These are phyloP conservation scores for Mortierella alpina DNA, from an alignment of 192 early-diverging fungal species.

Conservation along the genomic window DNA sequence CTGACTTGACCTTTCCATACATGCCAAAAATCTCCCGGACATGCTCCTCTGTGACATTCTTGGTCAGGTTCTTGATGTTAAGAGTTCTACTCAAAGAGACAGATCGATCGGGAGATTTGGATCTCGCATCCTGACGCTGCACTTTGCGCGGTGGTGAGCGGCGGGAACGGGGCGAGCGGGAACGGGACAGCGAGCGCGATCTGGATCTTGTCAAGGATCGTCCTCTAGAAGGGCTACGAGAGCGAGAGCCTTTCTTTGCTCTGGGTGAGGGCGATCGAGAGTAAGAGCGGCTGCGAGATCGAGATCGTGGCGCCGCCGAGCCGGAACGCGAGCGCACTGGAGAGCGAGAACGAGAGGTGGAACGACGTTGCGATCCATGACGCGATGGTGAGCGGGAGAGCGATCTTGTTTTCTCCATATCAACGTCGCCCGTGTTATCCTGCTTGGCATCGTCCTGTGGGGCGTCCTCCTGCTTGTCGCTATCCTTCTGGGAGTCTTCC, in stretches of 20 bases:
- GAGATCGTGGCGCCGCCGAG: slow-evolving; percentile 12
- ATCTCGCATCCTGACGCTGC: slow-evolving; percentile 4
- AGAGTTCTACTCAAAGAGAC: slow-evolving; percentile 17
- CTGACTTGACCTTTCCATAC: slow-evolving; percentile 43
- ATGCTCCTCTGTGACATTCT: slow-evolving; percentile 39
- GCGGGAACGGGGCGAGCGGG: neutral
- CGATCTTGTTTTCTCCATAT: slow-evolving; percentile 10
- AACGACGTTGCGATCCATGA: neutral
- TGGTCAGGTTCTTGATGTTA: slow-evolving; percentile 27
- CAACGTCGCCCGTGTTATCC: neutral
- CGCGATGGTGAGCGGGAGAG: slow-evolving; percentile 15
- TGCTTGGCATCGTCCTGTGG: too few relatives aligned
- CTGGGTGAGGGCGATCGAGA: slow-evolving; percentile 24
- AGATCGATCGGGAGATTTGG: slow-evolving; percentile 1
- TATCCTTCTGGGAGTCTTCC: neutral
- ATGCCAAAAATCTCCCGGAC: slow-evolving; percentile 35
- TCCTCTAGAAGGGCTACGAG: slow-evolving; percentile 24
- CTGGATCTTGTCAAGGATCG: slow-evolving; percentile 27
- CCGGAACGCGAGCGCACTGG: slow-evolving; percentile 16
- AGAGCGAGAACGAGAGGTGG: slow-evolving; percentile 24
- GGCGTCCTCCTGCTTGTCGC: neutral
- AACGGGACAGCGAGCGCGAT: slow-evolving; percentile 24
- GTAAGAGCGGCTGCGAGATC: slow-evolving; percentile 30
- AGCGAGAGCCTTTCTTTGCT: neutral
- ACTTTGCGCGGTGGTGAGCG: slow-evolving; percentile 10